These are phyloP conservation scores for Ceratocystis smalleyi DNA, from an alignment of 2,329 filamentous ascomycete genomes.

Conservation along the genomic window DNA sequence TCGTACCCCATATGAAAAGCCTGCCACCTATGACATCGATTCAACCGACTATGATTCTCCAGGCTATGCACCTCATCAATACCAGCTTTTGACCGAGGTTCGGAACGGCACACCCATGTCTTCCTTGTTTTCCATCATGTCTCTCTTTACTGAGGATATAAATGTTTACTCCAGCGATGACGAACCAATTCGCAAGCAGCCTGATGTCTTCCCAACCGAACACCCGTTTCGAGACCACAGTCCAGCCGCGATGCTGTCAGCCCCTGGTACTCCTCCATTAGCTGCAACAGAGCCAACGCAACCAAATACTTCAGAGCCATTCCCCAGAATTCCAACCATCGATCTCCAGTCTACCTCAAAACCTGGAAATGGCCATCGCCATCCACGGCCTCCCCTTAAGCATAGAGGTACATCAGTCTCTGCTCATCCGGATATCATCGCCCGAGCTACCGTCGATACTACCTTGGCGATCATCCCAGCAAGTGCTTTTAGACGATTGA, in stretches of 20 bases:
- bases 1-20: conserved; percentile 25
- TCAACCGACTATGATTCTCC: conserved; percentile 54
- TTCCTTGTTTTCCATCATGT: conserved; percentile 91
- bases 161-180: conserved; percentile 60
- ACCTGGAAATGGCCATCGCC: background rate
- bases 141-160: conserved; percentile 89
- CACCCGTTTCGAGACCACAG: background rate
- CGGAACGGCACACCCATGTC: conserved; percentile 98
- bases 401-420: conserved; percentile 46
- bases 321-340: conserved; percentile 18
- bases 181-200: conserved; percentile 19
- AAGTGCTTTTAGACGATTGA: conserved; percentile 83
- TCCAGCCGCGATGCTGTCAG: conserved; percentile 5
- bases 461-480: conserved; percentile 97
- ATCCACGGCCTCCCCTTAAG: conserved; percentile 3
- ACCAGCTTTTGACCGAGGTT: conserved; percentile 90
- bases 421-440: conserved; percentile 90
- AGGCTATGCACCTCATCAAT: conserved; percentile 54
- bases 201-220: conserved; percentile 1
- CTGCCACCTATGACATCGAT: conserved; percentile 23
- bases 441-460: conserved; percentile 87
- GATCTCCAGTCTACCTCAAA: conserved; percentile 1
- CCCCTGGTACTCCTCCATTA: conserved; percentile 14
- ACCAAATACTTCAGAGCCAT: background rate
- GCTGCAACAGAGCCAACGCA: background rate